Conservation (phyloP, 179 eudicot species). For the Amaranthus tricolor region DNA sequence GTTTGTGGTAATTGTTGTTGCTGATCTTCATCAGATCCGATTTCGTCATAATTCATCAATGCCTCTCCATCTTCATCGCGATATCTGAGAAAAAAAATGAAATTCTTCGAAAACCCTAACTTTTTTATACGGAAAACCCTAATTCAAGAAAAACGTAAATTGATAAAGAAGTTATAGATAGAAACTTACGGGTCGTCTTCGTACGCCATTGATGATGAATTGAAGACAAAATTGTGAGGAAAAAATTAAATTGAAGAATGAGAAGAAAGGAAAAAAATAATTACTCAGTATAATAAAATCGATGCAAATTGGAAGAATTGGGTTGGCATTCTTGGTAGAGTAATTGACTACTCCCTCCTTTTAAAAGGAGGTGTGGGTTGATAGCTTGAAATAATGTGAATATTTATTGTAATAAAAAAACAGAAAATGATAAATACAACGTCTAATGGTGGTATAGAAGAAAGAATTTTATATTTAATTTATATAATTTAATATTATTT, state of each 20-base stretch:
- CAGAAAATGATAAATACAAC: too few relatives aligned
- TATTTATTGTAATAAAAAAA: too few relatives aligned
- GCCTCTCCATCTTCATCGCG: constrained; percentile 82
- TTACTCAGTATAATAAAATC: background rate
- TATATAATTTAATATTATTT: too few relatives aligned
- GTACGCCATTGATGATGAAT: constrained; percentile 41
- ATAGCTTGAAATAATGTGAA: too few relatives aligned
- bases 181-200: constrained; percentile 59
- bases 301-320: too few relatives aligned
- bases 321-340: background rate
- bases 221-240: background rate
- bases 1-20: constrained; percentile 25
- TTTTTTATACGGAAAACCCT: constrained; percentile 18
- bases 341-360: too few relatives aligned
- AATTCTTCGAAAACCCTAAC: background rate
- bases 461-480: too few relatives aligned
- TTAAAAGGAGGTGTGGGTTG: too few relatives aligned
- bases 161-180: background rate
- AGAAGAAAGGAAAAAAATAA: background rate
- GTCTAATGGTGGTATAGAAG: too few relatives aligned
- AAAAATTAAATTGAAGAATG: background rate
- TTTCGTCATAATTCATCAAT: constrained; percentile 61
- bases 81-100: constrained; percentile 29
- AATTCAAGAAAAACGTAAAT: background rate
- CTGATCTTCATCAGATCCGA: constrained; percentile 48